Evolutionary conservation across 257 asterid species (phyloP), one percentile per base, ranked within the genome.

Genomic region (Haberlea rhodopensis): DNA sequence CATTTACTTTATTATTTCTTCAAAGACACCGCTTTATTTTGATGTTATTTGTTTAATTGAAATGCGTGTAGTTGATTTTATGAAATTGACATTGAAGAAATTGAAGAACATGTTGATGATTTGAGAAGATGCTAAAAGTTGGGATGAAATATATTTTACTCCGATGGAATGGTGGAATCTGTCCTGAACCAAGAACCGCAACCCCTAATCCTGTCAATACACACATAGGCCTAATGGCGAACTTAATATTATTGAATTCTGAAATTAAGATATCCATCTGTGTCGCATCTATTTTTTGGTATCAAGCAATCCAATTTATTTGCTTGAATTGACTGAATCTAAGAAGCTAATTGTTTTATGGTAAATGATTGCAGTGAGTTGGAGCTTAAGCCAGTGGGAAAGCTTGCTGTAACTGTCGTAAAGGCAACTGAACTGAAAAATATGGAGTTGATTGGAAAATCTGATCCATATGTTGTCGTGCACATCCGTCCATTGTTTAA

Each of bases 301-400:
- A 23, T 31, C 8, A 2, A 6, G 32, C 28, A 28, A 58, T 53
- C 26, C 46, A 21, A 43, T 71, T 60, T 24, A 5, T 32, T 19
- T 7, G 13, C 22, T 26, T 23, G 27, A 45, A 43, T 32, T 43
- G 16, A 29, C 57, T 21, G 24, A 45, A 16, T 43, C n/a, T 5
- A 9, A 43, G 48, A 63, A 31, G 43, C 66, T 52, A 27, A 26
- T 43, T 60, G 54, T 28, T 34, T 53, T 31, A 32, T 55, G 46
- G 32, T 57, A 31, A 0, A 58, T 60, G 19, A 56, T 75, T 72
- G 75, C 91, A 94, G 99, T 75, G 99, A 94, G 13, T 80, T 94
- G 87, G 97, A 94, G 85, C 97, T 94, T 59, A 94, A 88, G 84
- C 99, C 99, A 34, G 96, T 87, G 70, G 99, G 99, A 69, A 82